A percentile compares a stretch with the other conserved stretches of the same genome.
These are phyloP conservation scores for Wickerhamomyces kurtzmanii DNA, from an alignment of 805 yeast species.

Conservation along the genomic window DNA sequence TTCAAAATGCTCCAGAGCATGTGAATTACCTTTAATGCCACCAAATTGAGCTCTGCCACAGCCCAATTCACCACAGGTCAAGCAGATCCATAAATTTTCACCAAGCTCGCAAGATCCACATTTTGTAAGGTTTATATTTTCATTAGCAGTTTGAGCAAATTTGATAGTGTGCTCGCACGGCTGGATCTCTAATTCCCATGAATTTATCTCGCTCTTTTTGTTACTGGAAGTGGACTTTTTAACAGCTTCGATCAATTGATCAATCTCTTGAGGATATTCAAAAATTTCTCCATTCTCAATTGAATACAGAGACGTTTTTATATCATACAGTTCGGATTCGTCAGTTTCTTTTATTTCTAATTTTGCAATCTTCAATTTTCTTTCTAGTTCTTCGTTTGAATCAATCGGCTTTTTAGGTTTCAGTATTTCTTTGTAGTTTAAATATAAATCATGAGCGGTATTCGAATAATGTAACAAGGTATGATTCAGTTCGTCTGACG, in stretches of 20 bases:
- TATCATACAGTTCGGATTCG: conserved; percentile 56
- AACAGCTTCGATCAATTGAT: conserved; percentile 30
- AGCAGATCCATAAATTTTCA: conserved; percentile 87
- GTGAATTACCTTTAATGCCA: conserved; percentile 88
- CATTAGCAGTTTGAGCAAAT: conserved; percentile 29
- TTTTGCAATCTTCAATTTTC: conserved; percentile 39
- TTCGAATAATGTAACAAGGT: conserved; percentile 44
- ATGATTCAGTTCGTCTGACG: too few relatives aligned
- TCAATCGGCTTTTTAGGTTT: conserved; percentile 33
- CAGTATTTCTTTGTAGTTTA: conserved; percentile 46
- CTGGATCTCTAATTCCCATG: conserved; percentile 85
- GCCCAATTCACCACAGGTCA: conserved; percentile 83
- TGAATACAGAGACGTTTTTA: conserved; percentile 29
- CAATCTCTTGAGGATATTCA: conserved; percentile 21
- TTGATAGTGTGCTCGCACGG: conserved; percentile 70
- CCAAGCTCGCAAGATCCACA: conserved; percentile 55
- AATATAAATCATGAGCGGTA: conserved; percentile 43
- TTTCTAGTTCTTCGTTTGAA: conserved; percentile 22
- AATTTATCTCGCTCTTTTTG: conserved; percentile 59
- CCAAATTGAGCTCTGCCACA: conserved; percentile 96
- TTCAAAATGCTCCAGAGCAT: conserved; percentile 70
- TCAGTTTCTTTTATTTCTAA: conserved; percentile 54
- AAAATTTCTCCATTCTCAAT: conserved; percentile 17
- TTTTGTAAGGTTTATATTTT: conserved; percentile 23
- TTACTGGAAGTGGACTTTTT: conserved; percentile 49